Evolutionary conservation across 306 rosid species (phyloP).

Genomic region (Phaseolus lunatus): DNA sequence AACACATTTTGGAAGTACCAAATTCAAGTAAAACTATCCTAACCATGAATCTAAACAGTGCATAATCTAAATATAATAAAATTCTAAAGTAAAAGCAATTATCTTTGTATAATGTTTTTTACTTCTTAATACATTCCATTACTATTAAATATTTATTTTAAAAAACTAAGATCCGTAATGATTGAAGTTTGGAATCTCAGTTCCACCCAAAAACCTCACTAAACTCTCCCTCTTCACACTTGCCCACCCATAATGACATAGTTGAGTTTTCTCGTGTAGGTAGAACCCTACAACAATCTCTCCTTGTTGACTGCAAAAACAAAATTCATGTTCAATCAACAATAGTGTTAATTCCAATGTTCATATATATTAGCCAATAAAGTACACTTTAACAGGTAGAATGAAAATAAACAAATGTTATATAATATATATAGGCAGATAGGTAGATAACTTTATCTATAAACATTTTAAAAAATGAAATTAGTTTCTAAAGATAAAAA

Average conservation of each 20-base stretch:
- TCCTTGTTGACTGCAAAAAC: constrained; percentile 85
- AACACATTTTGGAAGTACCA: not conserved
- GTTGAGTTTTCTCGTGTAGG: constrained; percentile 63
- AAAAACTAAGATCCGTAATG: not conserved
- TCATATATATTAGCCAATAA: not conserved
- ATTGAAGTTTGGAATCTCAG: not conserved
- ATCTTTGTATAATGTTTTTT: not conserved
- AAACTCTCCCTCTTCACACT: constrained; percentile 64
- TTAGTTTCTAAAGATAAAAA: no score
- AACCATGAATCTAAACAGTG: not conserved
- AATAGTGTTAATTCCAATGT: constrained; percentile 7
- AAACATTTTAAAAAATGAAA: no score
- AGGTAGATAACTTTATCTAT: no score
- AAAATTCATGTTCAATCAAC: constrained; percentile 42
- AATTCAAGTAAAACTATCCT: not conserved
- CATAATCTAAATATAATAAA: not conserved
- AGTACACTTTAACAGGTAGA: not conserved
- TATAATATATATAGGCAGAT: not conserved
- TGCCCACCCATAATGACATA: constrained; percentile 72
- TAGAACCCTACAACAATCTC: constrained; percentile 83
- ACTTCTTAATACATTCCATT: not conserved
- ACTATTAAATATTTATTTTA: not conserved
- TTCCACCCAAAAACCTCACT: not conserved
- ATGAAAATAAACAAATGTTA: not conserved
- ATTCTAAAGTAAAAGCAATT: not conserved